These are phyloP conservation scores for Colletotrichum navitas DNA, from an alignment of 2,329 filamentous ascomycete species.

Conservation along the genomic window DNA sequence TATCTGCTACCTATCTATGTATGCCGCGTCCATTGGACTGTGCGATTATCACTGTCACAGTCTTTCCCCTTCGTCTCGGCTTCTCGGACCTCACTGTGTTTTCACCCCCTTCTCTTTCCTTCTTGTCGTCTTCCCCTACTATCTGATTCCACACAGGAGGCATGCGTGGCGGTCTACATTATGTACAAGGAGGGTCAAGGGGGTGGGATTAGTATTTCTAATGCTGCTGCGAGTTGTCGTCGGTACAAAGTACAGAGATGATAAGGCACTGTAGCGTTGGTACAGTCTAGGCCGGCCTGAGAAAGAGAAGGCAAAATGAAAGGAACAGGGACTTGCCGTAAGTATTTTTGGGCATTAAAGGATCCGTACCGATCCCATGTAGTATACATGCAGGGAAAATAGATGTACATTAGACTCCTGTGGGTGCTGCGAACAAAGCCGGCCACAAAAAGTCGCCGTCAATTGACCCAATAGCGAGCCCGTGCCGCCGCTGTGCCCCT, in stretches of 20 bases:
- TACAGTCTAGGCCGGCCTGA: not conserved
- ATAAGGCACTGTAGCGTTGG: not conserved
- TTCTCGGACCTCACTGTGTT: not conserved
- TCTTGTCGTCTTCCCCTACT: not conserved
- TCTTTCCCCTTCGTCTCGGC: not conserved
- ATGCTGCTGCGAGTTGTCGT: not conserved
- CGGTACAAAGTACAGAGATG: not conserved
- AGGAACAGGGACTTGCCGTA: not conserved
- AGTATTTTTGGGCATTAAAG: slow-evolving; percentile 15
- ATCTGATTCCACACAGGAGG: not conserved
- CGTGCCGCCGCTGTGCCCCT: slow-evolving; percentile 13
- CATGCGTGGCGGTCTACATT: not conserved
- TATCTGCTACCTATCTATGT: not conserved
- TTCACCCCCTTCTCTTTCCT: not conserved
- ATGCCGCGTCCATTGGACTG: not conserved
- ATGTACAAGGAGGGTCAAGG: not conserved
- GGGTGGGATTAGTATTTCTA: not conserved
- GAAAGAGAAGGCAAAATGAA: slow-evolving; percentile 1
- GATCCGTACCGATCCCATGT: not conserved
- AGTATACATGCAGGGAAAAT: not conserved
- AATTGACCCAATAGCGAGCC: not conserved
- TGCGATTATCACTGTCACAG: not conserved
- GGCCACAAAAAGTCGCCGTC: slow-evolving; percentile 2
- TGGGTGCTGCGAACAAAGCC: slow-evolving; percentile 5
- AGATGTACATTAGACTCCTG: not conserved